These are phyloP conservation scores for Auricularia cornea DNA, from an alignment of 768 basidiomycete species.

Conservation along the genomic window DNA sequence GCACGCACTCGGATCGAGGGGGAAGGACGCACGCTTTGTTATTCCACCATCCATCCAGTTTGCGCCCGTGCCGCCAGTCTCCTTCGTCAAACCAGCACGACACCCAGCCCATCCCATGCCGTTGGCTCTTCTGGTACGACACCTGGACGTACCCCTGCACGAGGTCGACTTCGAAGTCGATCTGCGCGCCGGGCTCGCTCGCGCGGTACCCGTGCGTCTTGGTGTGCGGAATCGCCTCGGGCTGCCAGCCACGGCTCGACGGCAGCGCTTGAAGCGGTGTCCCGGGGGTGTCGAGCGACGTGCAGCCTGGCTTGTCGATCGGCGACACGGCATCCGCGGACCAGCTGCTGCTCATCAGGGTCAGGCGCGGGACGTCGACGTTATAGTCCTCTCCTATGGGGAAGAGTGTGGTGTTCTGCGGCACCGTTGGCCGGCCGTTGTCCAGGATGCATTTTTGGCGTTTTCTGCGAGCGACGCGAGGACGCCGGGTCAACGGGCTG, in stretches of 20 bases:
- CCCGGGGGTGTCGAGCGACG: conserved; percentile 1
- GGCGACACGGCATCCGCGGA: not conserved
- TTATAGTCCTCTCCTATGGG: not conserved
- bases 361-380: not conserved
- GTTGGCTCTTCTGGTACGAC: not conserved
- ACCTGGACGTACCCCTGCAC: not conserved
- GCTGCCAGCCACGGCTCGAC: not conserved
- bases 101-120: not conserved
- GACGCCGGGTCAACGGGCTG: too few relatives aligned
- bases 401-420: not conserved
- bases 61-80: not conserved
- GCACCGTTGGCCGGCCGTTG: not conserved
- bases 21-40: not conserved
- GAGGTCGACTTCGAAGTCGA: not conserved
- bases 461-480: too few relatives aligned
- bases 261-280: not conserved
- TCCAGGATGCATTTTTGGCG: not conserved
- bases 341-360: not conserved
- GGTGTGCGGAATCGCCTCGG: not conserved
- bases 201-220: not conserved
- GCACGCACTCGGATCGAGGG: not conserved
- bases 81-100: not conserved
- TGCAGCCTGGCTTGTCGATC: not conserved
- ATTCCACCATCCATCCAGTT: not conserved
- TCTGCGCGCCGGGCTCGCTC: not conserved